Conservation (phyloP, 768 basidiomycete genomes). For the Plicaturopsis crispa region DNA sequence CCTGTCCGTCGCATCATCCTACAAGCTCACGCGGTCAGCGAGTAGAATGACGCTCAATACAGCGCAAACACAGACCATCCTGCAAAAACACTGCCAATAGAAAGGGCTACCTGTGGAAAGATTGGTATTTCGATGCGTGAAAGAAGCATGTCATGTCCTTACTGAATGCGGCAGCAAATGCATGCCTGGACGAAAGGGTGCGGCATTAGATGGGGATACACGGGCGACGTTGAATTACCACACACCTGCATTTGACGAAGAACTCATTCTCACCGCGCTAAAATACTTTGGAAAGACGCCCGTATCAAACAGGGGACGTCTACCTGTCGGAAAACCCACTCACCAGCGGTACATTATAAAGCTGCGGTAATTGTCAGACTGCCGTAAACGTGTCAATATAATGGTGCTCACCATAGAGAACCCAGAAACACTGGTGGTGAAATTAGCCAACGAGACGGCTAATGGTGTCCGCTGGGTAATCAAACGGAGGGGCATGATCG, state of each 20-base stretch:
- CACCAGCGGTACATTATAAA: slow-evolving; percentile 84
- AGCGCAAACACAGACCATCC: slow-evolving; percentile 55
- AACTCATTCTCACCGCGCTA: slow-evolving; percentile 65
- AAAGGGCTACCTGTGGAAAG: slow-evolving; percentile 58
- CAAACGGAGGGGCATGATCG: slow-evolving; percentile 84
- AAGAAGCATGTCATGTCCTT: slow-evolving; percentile 19
- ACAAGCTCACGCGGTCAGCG: slow-evolving; percentile 9
- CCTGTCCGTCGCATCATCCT: slow-evolving; percentile 87
- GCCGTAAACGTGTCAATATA: too few relatives aligned
- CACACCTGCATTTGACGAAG: slow-evolving; percentile 66
- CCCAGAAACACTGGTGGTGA: slow-evolving; percentile 68
- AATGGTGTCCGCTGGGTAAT: slow-evolving; percentile 74
- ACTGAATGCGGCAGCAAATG: slow-evolving; percentile 91
- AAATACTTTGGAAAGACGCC: slow-evolving; percentile 51
- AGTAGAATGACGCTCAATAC: slow-evolving; percentile 7
- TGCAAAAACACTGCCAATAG: slow-evolving; percentile 78
- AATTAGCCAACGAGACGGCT: slow-evolving; percentile 73
- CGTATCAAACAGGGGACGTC: too few relatives aligned
- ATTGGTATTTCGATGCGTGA: slow-evolving; percentile 4
- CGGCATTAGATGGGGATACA: slow-evolving; percentile 10
- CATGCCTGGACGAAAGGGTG: slow-evolving; percentile 41
- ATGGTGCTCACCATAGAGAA: slow-evolving; percentile 62
- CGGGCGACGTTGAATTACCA: slow-evolving; percentile 8
- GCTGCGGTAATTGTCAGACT: slow-evolving; percentile 30
- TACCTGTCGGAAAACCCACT: slow-evolving; percentile 15